Evolutionary conservation across 2,329 filamentous ascomycete genomes (phyloP).

Genomic region (Geoglossum cookeanum): DNA sequence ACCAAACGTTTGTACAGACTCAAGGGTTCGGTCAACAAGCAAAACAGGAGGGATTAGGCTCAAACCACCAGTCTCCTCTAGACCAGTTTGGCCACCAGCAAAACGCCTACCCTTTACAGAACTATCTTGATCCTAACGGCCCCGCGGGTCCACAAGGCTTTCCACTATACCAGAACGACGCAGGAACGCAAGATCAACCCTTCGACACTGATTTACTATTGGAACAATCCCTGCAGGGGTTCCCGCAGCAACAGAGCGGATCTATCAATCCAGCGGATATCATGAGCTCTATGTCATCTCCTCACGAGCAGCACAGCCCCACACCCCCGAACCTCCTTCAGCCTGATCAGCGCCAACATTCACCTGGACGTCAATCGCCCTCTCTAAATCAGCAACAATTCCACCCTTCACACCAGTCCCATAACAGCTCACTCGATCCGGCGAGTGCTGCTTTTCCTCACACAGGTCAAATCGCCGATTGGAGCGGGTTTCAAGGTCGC

Average conservation of each 20-base stretch:
- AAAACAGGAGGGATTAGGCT: conserved; percentile 10
- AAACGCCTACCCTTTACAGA: conserved; percentile 13
- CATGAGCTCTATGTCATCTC: conserved; percentile 25
- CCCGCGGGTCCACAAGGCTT: conserved; percentile 15
- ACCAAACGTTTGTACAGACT: conserved; percentile 19
- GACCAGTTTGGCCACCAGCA: conserved; percentile 13
- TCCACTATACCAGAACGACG: conserved; percentile 19
- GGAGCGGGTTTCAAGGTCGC: conserved; percentile 29
- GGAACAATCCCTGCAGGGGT: conserved; percentile 18
- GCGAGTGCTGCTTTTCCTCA: conserved; percentile 38
- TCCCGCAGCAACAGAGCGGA: conserved; percentile 17
- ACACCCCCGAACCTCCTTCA: conserved; percentile 37
- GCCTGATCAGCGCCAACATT: conserved; percentile 31
- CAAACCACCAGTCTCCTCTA: conserved; percentile 19
- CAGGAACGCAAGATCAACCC: background rate
- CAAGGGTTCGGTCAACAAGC: conserved; percentile 20
- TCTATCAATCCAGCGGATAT: conserved; percentile 28
- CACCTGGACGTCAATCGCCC: conserved; percentile 33
- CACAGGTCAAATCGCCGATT: conserved; percentile 32
- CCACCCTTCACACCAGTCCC: conserved; percentile 35
- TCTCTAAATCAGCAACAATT: conserved; percentile 17
- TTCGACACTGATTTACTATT: conserved; percentile 12
- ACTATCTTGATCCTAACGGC: conserved; percentile 20
- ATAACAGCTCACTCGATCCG: conserved; percentile 41
- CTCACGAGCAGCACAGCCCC: conserved; percentile 29